Conservation (phyloP, 2,329 filamentous ascomycete genomes). For the Neopestalotiopsis sp. region DNA sequence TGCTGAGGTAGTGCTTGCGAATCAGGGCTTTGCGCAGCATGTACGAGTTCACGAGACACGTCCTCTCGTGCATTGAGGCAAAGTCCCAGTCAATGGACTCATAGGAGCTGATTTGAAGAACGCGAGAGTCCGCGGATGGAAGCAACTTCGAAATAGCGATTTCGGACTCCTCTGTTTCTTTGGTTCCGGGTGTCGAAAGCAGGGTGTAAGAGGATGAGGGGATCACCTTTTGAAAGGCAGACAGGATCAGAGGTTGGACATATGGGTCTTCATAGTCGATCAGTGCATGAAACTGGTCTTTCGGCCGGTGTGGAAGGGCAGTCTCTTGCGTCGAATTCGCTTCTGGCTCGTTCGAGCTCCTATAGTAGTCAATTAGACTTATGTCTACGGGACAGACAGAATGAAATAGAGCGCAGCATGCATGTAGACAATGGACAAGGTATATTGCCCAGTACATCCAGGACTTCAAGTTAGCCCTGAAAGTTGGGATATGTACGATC, state of each 20-base stretch:
- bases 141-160: slow-evolving; percentile 43
- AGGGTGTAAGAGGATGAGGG: slow-evolving; percentile 59
- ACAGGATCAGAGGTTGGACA: slow-evolving; percentile 82
- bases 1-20: slow-evolving; percentile 90
- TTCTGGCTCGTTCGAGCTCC: slow-evolving; percentile 22
- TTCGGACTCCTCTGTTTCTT: slow-evolving; percentile 29
- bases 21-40: slow-evolving; percentile 96
- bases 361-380: slow-evolving; percentile 22
- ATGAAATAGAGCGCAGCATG: slow-evolving; percentile 5
- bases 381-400: not conserved
- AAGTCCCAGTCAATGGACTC: slow-evolving; percentile 86
- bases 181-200: slow-evolving; percentile 48
- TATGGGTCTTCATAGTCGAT: slow-evolving; percentile 88
- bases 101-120: slow-evolving; percentile 85
- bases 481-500: slow-evolving; percentile 8
- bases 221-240: slow-evolving; percentile 70
- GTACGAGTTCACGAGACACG: slow-evolving; percentile 83
- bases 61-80: slow-evolving; percentile 63
- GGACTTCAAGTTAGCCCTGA: not conserved
- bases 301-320: slow-evolving; percentile 27
- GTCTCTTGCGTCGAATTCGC: slow-evolving; percentile 23
- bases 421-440: slow-evolving; percentile 11
- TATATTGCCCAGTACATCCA: not conserved
- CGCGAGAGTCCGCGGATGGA: slow-evolving; percentile 41
- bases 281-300: slow-evolving; percentile 66